Conservation (phyloP, 495 filamentous ascomycete genomes). For the Parmelia sp. region DNA sequence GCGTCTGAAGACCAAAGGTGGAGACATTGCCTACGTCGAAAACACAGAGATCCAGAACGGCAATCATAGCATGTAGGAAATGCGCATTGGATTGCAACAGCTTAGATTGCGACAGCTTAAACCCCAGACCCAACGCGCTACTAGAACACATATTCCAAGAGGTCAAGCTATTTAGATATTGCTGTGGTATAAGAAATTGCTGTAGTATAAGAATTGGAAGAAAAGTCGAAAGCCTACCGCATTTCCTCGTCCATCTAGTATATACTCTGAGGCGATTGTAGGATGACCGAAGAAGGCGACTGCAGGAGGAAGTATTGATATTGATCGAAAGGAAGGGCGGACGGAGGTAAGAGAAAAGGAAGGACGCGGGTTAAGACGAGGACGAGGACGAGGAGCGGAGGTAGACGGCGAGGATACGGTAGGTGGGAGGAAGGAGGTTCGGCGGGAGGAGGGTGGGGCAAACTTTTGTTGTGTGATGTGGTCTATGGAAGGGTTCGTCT, state of each 20-base stretch:
- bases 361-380: constrained; percentile 1
- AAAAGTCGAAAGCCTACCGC: not conserved
- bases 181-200: no score
- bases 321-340: constrained; percentile 14
- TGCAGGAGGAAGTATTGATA: constrained; percentile 3
- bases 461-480: constrained; percentile 15
- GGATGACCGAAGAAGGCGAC: not conserved
- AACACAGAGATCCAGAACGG: not conserved
- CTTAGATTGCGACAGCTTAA: no score
- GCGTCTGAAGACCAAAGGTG: not conserved
- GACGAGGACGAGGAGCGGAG: constrained; percentile 9
- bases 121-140: not conserved
- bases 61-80: not conserved
- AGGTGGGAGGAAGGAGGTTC: constrained; percentile 11
- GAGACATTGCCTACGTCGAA: not conserved
- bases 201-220: not conserved
- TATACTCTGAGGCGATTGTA: not conserved
- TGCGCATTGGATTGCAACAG: no score
- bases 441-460: constrained; percentile 9
- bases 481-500: constrained; percentile 20
- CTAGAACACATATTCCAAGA: not conserved
- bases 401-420: constrained; percentile 16
- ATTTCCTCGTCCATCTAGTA: not conserved
- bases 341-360: constrained; percentile 11
- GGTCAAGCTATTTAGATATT: not conserved